Evolutionary conservation across 164 flowering plant genomes (phyloP).

Genomic region (Echeveria elegans): DNA sequence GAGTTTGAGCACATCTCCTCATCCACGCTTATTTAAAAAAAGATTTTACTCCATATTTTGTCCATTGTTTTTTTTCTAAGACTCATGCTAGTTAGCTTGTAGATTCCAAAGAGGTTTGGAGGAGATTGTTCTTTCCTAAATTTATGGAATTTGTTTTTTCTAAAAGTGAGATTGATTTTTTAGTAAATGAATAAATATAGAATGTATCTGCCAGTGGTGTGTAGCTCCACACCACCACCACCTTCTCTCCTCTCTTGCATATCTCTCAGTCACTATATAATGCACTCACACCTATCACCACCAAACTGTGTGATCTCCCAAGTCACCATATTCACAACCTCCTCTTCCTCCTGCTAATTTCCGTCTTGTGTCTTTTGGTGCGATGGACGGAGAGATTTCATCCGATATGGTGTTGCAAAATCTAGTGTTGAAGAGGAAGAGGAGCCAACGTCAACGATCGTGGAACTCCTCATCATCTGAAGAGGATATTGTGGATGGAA

Average conservation of each 20-base stretch:
- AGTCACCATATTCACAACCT: neutral
- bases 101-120: neutral
- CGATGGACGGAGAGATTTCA: constrained; percentile 2
- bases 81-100: neutral
- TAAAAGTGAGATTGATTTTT: neutral
- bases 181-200: neutral
- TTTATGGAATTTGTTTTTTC: neutral
- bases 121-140: neutral
- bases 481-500: neutral
- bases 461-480: neutral
- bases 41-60: neutral
- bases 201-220: neutral
- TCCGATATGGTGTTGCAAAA: neutral
- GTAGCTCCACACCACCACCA: constrained; percentile 5
- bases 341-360: neutral
- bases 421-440: neutral
- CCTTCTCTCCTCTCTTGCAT: neutral
- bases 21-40: no score
- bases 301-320: neutral
- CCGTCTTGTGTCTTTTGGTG: neutral
- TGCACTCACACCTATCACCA: neutral
- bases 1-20: neutral
- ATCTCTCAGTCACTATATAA: neutral
- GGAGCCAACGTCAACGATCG: neutral
- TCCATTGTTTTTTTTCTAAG: neutral